A percentile compares a stretch with the other conserved stretches of the same genome.
These are phyloP conservation scores for Suhomyces yuchorum DNA, from an alignment of 1,139 yeast genomes.

Conservation along the genomic window DNA sequence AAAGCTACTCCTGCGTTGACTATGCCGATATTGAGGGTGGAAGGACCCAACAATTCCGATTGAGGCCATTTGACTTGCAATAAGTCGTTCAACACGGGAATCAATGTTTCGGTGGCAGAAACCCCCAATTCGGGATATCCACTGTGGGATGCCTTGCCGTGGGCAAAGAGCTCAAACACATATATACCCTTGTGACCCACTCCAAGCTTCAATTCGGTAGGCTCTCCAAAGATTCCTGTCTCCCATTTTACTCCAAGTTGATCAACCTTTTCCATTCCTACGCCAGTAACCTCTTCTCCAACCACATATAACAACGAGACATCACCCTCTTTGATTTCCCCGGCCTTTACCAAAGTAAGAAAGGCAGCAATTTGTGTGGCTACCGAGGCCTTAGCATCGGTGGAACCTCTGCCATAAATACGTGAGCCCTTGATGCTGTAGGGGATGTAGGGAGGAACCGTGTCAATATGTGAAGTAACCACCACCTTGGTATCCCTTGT, in stretches of 20 bases:
- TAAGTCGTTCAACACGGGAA: conserved; percentile 47
- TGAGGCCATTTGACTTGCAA: conserved; percentile 46
- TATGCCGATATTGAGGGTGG: conserved; percentile 63
- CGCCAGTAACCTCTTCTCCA: conserved; percentile 67
- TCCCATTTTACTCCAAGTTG: conserved; percentile 55
- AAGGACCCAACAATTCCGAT: conserved; percentile 57
- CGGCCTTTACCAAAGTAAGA: conserved; percentile 41
- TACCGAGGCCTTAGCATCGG: conserved; percentile 70
- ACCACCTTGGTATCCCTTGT: conserved; percentile 50
- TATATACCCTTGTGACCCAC: conserved; percentile 69
- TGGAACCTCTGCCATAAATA: conserved; percentile 66
- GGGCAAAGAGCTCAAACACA: conserved; percentile 42
- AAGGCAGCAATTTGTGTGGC: conserved; percentile 62
- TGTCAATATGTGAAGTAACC: conserved; percentile 68
- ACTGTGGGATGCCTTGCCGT: conserved; percentile 65
- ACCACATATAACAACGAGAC: conserved; percentile 63
- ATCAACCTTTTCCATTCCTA: conserved; percentile 55
- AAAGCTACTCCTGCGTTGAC: conserved; percentile 62
- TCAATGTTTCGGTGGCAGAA: conserved; percentile 59
- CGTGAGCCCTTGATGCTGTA: conserved; percentile 51
- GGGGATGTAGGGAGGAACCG: conserved; percentile 68
- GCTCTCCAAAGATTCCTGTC: conserved; percentile 70
- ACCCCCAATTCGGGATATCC: conserved; percentile 73
- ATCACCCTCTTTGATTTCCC: conserved; percentile 52
- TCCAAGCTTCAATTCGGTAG: conserved; percentile 69